Percentiles rank a stretch among this genome's conserved stretches.
Conservation (phyloP, 345 rosid genomes). For the Cardamine chenopodiifolia region DNA sequence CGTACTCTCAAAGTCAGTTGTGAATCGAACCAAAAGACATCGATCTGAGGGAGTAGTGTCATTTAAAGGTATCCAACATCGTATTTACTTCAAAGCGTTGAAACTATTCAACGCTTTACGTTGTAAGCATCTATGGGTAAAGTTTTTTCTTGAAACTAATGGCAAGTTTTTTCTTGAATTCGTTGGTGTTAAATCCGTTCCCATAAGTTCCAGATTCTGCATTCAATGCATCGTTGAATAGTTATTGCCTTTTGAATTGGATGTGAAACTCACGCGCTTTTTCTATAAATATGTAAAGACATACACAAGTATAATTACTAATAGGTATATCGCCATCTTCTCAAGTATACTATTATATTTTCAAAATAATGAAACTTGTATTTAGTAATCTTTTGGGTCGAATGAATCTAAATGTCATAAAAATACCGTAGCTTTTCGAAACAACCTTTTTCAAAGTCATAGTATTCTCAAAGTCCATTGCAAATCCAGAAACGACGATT, state of each 20-base stretch:
- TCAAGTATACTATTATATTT: neutral
- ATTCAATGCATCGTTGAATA: too few relatives aligned
- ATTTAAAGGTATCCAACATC: neutral
- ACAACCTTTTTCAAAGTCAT: neutral
- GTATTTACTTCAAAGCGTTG: neutral
- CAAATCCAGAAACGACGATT: neutral
- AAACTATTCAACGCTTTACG: too few relatives aligned
- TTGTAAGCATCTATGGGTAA: too few relatives aligned
- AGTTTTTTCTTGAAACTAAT: too few relatives aligned
- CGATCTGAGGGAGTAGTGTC: neutral
- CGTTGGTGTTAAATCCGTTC: too few relatives aligned
- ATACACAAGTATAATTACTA: too few relatives aligned
- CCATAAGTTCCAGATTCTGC: too few relatives aligned
- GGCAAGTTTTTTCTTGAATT: too few relatives aligned
- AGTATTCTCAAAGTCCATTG: neutral
- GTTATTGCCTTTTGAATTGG: too few relatives aligned
- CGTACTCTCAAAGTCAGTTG: constrained; percentile 4
- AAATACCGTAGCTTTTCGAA: neutral
- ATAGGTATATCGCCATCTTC: neutral
- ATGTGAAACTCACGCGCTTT: too few relatives aligned
- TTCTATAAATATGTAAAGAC: neutral
- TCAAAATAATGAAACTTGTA: neutral
- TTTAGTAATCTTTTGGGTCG: neutral
- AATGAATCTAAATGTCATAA: neutral
- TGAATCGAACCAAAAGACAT: neutral